Evolutionary conservation across 1,284 basidiomycete species (phyloP), one percentile per base, ranked within the genome.

Genomic region (Lentinula novae-zelandiae): DNA sequence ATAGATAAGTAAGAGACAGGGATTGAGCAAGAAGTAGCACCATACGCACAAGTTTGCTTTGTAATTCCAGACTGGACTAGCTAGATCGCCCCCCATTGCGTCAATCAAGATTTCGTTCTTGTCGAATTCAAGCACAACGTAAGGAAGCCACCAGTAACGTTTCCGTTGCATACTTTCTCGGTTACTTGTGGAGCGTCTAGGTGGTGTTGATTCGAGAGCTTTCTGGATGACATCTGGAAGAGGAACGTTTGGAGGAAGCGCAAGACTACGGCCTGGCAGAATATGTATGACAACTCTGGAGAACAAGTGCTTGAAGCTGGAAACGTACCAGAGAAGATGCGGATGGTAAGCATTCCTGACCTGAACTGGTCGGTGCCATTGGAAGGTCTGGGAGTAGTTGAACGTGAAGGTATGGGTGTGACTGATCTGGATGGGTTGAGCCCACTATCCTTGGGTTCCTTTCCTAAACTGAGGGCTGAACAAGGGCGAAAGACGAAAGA

Each of bases 51-150:
- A 99, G 66, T 95, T 88, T n/a, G 96, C 94, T 58, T 90, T 87
- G 73, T 96, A 98, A 80, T 96, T 96, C 96, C 96, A 99, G 54
- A 93, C 85, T 1, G 96, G 96, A 69, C 78, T 85, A 12, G 82
- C 71, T 46, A 90, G 80, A 72, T 98, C 94, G 39, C 96, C 96
- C 5, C 93, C 95, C 66, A 98, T 83, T 6, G 96, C 95, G 78
- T 98, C 96, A 65, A 98, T 91, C 67, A 99, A 79, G 66, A 99
- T 90, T 75, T 99, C 96, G 77, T 99, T 99, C 86, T 98, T 98
- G 82, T 99, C 96, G 78, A 98, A 99, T 75, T 98, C 96, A 66
- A 98, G 86, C 44, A 97, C 95, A 72, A 97, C 89, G 70, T 98
- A 99, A 22, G 96, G 96, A 38, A 99, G 82, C 93, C 94, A 98